Base-by-base conservation (phyloP, 352 stramenopile genomes). In the Phytophthora nicotianae region DNA sequence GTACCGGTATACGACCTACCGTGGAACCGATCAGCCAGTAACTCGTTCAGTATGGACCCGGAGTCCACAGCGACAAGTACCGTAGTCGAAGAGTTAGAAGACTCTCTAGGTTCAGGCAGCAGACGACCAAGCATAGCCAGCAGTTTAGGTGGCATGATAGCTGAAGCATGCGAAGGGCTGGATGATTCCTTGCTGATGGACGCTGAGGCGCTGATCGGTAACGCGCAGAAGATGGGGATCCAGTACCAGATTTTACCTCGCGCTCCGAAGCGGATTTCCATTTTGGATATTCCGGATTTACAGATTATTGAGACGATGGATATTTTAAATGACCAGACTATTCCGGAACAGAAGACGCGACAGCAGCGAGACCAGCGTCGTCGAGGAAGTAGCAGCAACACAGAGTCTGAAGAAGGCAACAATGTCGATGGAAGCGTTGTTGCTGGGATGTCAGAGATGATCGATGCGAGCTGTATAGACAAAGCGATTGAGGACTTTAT, bases 181-280 rank as follows among this genome's bases (percentile, higher is more conserved):
- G 77, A 85, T 33, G 75, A 90, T 50, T 79, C 73, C 16, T 61
- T 90, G 38, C 62, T 92, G 0, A 56, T 83, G 58, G 83, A 92
- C 49, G 83, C 78, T 20, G 81, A 92, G 21, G 81, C 81, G 21
- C 46, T 92, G 57, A 90, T 92, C 48, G 81, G 72, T 9, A 84
- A 89, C 43, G 78, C 77, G 7, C 80, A 86, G 58, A 89, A 88
- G 62, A 89, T 90, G 77, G 79, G 79, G 0, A 72, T 88, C 5
- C 77, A 86, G 64, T 79, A 87, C 42, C 77, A 88, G 58, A 75
- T 86, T 13, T 42, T 88, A 19, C 80, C 77, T 0, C 73, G 68
- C 1, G 77, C 71, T 23, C 74, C 75, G 10, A 83, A 83, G 48
- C 70, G 71, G 1, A 89, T 91, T 58, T 90, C 83, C 1, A 77